A percentile compares a stretch with the other conserved stretches of the same genome.
Conservation (phyloP, 805 yeast species). For the Candida odintsovae region DNA sequence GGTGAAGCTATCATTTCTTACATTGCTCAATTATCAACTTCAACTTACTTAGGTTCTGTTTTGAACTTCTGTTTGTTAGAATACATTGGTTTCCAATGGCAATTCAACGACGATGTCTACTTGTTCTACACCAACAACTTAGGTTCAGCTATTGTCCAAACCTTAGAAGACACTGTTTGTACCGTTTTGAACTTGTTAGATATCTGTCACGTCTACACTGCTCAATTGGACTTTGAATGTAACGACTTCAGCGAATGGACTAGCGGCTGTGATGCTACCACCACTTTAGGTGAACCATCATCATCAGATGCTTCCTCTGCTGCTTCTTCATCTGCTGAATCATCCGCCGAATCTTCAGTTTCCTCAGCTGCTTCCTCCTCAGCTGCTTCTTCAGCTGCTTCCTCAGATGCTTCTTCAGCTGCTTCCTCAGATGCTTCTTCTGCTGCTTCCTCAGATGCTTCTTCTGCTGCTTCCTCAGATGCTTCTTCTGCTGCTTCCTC, state of each 20-base stretch:
- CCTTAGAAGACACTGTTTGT: constrained; percentile 3
- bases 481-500: too few relatives aligned
- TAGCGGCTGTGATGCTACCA: neutral
- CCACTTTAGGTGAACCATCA: neutral
- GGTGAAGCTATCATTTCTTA: constrained; percentile 12
- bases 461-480: neutral
- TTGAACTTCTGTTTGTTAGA: constrained; percentile 1
- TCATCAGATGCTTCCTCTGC: constrained; percentile 1
- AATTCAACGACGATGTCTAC: constrained; percentile 2
- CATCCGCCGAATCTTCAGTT: neutral
- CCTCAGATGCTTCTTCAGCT: constrained; percentile 1
- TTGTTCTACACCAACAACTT: constrained; percentile 16
- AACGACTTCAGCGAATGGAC: neutral
- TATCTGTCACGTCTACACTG: constrained; percentile 5
- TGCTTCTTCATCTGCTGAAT: neutral
- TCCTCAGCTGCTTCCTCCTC: neutral
- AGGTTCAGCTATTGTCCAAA: constrained; percentile 7
- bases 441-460: neutral
- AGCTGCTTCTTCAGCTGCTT: neutral
- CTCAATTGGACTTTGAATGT: constrained; percentile 10
- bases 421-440: constrained; percentile 1
- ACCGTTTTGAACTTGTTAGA: constrained; percentile 2
- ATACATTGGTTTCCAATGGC: constrained; percentile 1
- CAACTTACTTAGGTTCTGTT: neutral
- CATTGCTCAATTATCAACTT: constrained; percentile 1